Conservation (phyloP, 2,329 filamentous ascomycete genomes). For the Aspergillus sp. region DNA sequence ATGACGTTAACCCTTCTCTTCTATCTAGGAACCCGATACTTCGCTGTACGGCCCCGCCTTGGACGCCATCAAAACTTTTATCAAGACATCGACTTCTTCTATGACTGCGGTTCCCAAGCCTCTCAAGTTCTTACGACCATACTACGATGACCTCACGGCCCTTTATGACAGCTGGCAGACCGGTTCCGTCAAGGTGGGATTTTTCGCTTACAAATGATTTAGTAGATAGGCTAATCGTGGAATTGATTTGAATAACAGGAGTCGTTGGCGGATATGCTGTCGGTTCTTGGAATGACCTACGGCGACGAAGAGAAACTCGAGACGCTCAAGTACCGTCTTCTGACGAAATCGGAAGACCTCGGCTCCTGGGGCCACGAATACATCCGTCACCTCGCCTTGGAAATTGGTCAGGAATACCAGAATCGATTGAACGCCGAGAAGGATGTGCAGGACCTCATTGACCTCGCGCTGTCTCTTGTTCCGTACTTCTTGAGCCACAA, state of each 20-base stretch:
- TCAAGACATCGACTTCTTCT: constrained; percentile 98
- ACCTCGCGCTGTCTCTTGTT: constrained; percentile 80
- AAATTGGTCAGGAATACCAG: constrained; percentile 92
- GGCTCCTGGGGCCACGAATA: constrained; percentile 99
- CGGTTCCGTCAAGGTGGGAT: constrained; percentile 75
- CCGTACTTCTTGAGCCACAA: constrained; percentile 97
- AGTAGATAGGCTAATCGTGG: constrained; percentile 13
- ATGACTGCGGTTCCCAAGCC: constrained; percentile 99
- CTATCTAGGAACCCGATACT: constrained; percentile 72
- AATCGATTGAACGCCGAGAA: constrained; percentile 85
- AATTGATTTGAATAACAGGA: constrained; percentile 41
- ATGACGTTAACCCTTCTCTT: constrained; percentile 28
- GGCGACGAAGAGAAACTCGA: constrained; percentile 95
- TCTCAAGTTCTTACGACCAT: constrained; percentile 93
- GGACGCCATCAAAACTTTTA: constrained; percentile 95
- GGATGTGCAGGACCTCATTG: constrained; percentile 76
- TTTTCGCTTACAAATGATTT: neutral
- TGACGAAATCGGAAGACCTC: constrained; percentile 88
- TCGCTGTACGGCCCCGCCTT: constrained; percentile 88
- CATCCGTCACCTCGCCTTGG: constrained; percentile 88
- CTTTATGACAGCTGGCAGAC: constrained; percentile 87
- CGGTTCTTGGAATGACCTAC: constrained; percentile 97
- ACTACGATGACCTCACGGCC: constrained; percentile 86
- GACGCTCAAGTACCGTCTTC: constrained; percentile 90
- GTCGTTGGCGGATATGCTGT: constrained; percentile 89